Base-by-base conservation (phyloP, 352 stramenopile genomes). In the Phytophthora quininea region DNA sequence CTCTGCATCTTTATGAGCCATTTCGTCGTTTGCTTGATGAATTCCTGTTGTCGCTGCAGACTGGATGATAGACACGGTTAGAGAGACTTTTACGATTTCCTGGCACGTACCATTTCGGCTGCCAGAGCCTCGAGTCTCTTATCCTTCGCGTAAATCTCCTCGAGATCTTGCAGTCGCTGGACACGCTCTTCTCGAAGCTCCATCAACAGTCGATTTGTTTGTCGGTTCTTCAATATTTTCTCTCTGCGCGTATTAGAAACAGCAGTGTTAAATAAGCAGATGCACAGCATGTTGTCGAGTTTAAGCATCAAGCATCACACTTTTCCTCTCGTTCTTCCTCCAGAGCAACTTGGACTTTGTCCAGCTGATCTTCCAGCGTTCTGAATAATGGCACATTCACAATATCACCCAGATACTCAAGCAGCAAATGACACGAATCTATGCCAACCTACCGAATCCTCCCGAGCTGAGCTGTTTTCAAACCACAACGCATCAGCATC, bases 121-220 rank as follows among this genome's bases (percentile, higher is more conserved):
- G 76, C 55, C 11, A 93, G 55, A 12, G 84, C 72, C 42, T 90
- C 84, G 7, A 93, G 60, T 32, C 88, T 73, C 54, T 91, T 93
- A 46, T 93, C 82, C 56, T 93, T 93, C 11, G 82, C 71, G 54
- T 93, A 93, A 58, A 93, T 93, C 58, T 93, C 84, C 48, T 93
- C 78, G 6, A 91, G 65, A 68, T 93, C 84, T 45, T 93, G 84
- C n/a, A 93, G 57, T 35, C 84, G 69, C 54, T 93, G 84, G 4
- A 92, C 82, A n/a, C 84, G 84, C 52, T 92, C 82, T 58, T 92
- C 84, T 35, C 87, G 76, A 3, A 93, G 69, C 48, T 93, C 79
- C 59, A 91, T 81, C 15, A 93, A 42, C 37, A 93, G 54, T 24
- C 80, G 80, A 51, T 90, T 93, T 9, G 82, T 90, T 15, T 77